phyloP scores from a whole-genome alignment of 176 grass and related monocot species.

The Triticum monococcum region DNA sequence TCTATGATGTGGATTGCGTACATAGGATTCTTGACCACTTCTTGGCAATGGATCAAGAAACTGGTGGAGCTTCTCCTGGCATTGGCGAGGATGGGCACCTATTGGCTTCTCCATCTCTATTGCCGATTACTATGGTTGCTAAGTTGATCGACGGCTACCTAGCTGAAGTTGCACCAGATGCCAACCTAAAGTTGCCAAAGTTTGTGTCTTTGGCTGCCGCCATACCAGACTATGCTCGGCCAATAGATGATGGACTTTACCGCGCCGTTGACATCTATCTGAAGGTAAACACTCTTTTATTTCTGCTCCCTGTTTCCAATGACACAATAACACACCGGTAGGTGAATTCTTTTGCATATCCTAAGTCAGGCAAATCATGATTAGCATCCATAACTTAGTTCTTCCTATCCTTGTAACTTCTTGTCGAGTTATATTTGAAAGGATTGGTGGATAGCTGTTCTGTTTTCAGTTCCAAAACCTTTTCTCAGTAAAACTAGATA shows the following conservation, averaged over 20 bases:
- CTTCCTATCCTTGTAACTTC: slow-evolving; percentile 1
- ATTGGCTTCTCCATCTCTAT: slow-evolving; percentile 57
- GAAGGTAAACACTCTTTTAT: slow-evolving; percentile 50
- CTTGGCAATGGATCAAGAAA: slow-evolving; percentile 71
- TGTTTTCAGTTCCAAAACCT: background rate
- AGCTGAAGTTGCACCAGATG: slow-evolving; percentile 88
- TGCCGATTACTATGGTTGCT: slow-evolving; percentile 57
- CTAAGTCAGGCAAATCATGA: background rate
- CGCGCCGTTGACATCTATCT: slow-evolving; percentile 88
- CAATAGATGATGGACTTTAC: slow-evolving; percentile 77
- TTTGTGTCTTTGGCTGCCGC: slow-evolving; percentile 68
- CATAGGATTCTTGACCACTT: slow-evolving; percentile 78
- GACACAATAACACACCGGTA: background rate
- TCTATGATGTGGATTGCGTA: slow-evolving; percentile 78
- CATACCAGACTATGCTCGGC: slow-evolving; percentile 76
- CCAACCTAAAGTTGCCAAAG: slow-evolving; percentile 59
- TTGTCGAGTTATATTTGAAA: background rate
- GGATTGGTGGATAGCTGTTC: background rate
- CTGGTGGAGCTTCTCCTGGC: slow-evolving; percentile 54
- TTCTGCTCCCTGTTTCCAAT: background rate
- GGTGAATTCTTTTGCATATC: background rate
- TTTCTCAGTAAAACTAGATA: background rate
- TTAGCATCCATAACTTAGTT: background rate
- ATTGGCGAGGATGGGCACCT: slow-evolving; percentile 56
- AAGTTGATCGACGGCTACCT: slow-evolving; percentile 82